Base-by-base conservation (phyloP, 2,329 filamentous ascomycete species). In the Neonectria faginata region DNA sequence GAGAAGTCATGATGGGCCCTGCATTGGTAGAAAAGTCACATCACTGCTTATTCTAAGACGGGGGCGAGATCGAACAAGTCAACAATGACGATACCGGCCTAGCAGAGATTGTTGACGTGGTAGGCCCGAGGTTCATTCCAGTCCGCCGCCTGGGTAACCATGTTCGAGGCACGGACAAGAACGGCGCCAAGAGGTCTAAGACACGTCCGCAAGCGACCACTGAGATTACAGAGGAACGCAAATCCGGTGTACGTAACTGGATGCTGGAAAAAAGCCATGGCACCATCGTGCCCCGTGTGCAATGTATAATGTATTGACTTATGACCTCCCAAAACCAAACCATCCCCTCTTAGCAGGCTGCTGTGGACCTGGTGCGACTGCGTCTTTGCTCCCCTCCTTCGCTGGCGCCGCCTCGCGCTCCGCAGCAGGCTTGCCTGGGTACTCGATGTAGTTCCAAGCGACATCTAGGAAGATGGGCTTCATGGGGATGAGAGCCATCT, bases 401-500 rank as follows among this genome's bases (percentile, higher is more conserved):
- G 29, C 48, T 14, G 57, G 66, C 31, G 73, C 64, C 31, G 73
- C 64, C 33, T 70, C 68, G 25, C 70, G 67, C 6, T 66, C 69
- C 59, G 70, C 71, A 7, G 77, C 75, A 33, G 79, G 70, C 71
- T 88, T 88, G 36, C 89, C 89, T 0, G 94, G 94, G 76, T 99
- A 99, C 53, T 93, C 89, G 67, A 99, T 94, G 77, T 97, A 98
- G 77, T 98, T 98, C 92, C 93, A 99, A 10, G 96, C 96, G 8
- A 97, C 91, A 76, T 99, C 96, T 64, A 98, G 88, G 84, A 98
- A 98, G 36, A 98, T 85, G 29, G 96, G 96, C 83, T 99, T 99
- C 57, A 97, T 91, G 0, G 96, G 94, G 42, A 98, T 89, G 1
- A 91, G 86, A 66, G 92, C 89, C 70, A 97, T 82, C 75, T 89